These are phyloP conservation scores for Tetrahymena borealis DNA, from an alignment of 73 alveolate genomes.

Conservation along the genomic window DNA sequence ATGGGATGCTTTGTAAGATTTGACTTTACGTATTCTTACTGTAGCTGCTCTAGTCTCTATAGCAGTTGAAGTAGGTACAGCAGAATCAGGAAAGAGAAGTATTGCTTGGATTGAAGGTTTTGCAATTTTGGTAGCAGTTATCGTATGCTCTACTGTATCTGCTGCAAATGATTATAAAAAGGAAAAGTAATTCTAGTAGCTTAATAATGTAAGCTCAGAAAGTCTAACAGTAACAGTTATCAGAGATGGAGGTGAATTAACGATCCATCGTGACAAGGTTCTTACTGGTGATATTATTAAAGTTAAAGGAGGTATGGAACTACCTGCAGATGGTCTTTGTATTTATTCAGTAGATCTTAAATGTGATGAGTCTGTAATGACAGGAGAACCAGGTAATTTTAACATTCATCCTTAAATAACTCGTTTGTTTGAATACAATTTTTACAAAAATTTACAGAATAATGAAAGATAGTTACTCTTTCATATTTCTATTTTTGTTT, in stretches of 20 bases:
- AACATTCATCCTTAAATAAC: conserved; percentile 50
- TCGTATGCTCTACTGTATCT: conserved; percentile 77
- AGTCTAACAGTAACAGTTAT: background rate
- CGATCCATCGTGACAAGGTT: conserved; percentile 37
- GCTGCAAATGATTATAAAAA: conserved; percentile 80
- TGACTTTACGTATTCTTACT: conserved; percentile 78
- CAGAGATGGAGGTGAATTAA: background rate
- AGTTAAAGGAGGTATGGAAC: conserved; percentile 67
- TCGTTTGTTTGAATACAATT: too few species aligned
- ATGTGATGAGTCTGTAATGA: conserved; percentile 84
- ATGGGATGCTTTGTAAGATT: conserved; percentile 86
- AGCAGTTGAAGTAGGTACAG: conserved; percentile 81
- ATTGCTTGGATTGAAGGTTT: conserved; percentile 87
- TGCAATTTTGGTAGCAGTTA: conserved; percentile 83
- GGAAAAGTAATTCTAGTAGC: conserved; percentile 29
- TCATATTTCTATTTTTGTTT: too few species aligned
- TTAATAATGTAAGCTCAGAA: conserved; percentile 19
- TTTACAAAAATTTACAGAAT: too few species aligned
- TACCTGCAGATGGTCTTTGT: conserved; percentile 83
- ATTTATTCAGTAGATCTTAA: conserved; percentile 66
- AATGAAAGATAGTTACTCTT: too few species aligned
- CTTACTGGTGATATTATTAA: conserved; percentile 79
- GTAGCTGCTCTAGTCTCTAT: conserved; percentile 92
- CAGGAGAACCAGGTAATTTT: conserved; percentile 80
- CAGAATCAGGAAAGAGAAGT: conserved; percentile 51